These are phyloP conservation scores for Fraxinus excelsior DNA, from an alignment of 257 asterid species.

Conservation along the genomic window DNA sequence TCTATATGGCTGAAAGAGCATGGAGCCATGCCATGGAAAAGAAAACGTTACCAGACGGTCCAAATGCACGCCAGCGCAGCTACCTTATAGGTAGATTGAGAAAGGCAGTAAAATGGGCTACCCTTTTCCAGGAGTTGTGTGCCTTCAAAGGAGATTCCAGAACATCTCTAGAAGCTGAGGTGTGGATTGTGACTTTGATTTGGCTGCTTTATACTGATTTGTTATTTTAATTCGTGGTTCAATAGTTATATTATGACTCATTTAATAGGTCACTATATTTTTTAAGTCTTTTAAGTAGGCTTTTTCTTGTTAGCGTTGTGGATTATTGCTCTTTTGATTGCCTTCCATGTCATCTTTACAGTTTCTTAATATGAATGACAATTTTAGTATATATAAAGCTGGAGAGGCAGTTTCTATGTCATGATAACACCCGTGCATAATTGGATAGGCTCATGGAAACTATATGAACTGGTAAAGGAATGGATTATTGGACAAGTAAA, in stretches of 20 bases:
- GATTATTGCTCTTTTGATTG: slow-evolving; percentile 14
- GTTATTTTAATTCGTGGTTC: not conserved
- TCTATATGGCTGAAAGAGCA: slow-evolving; percentile 93
- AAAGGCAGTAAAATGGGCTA: slow-evolving; percentile 95
- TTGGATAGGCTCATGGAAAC: slow-evolving; percentile 21
- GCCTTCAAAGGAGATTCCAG: slow-evolving; percentile 86
- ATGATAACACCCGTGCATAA: slow-evolving; percentile 15
- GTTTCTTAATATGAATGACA: slow-evolving; percentile 9
- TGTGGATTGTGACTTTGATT: slow-evolving; percentile 27
- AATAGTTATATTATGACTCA: not conserved
- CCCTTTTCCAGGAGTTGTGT: slow-evolving; percentile 78
- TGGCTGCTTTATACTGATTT: slow-evolving; percentile 14
- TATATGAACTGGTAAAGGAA: not conserved
- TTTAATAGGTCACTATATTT: not conserved
- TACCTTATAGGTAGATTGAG: slow-evolving; percentile 94
- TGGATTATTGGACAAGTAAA: not conserved
- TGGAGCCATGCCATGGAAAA: slow-evolving; percentile 99
- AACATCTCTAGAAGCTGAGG: slow-evolving; percentile 98
- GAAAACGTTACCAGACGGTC: slow-evolving; percentile 93
- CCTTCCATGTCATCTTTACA: slow-evolving; percentile 12
- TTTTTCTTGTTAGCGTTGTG: slow-evolving; percentile 11
- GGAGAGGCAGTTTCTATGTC: slow-evolving; percentile 17
- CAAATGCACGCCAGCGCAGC: slow-evolving; percentile 88
- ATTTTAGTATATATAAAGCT: slow-evolving; percentile 4
- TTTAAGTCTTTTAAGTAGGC: not conserved